Evolutionary conservation across 768 basidiomycete genomes (phyloP).

Genomic region (Russula emetica): DNA sequence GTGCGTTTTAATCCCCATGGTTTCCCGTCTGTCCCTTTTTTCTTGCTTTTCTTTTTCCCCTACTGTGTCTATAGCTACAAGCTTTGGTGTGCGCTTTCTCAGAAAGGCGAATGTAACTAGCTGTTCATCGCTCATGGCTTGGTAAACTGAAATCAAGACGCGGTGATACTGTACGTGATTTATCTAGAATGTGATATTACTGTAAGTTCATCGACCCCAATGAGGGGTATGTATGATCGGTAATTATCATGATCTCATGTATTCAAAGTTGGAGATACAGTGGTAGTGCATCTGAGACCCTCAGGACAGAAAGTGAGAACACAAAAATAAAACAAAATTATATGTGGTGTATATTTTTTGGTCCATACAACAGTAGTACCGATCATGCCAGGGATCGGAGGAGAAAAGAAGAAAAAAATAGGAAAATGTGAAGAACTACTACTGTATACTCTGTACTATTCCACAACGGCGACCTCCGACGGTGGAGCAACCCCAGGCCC

Average conservation of each 20-base stretch:
- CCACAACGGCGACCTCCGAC: neutral
- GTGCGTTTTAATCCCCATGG: neutral
- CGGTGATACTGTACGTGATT: too few relatives aligned
- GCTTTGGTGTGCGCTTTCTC: neutral
- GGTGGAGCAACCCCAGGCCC: neutral
- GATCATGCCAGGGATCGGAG: neutral
- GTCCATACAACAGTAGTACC: neutral
- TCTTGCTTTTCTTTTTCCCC: neutral
- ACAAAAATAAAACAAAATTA: slow-evolving; percentile 29
- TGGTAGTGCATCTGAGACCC: too few relatives aligned
- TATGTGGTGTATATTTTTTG: neutral
- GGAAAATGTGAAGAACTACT: neutral
- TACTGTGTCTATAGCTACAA: neutral
- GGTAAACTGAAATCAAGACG: neutral
- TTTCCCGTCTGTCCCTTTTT: neutral
- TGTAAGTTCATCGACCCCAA: too few relatives aligned
- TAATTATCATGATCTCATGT: too few relatives aligned
- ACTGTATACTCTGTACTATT: neutral
- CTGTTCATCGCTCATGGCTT: neutral
- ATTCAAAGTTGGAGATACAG: too few relatives aligned
- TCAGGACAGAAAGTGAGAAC: neutral
- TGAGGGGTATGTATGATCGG: too few relatives aligned
- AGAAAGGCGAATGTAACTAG: neutral
- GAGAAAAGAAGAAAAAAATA: neutral
- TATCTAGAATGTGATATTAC: too few relatives aligned